Conservation (phyloP, 371 early-diverging fungal species). For the Mucor indicus region DNA sequence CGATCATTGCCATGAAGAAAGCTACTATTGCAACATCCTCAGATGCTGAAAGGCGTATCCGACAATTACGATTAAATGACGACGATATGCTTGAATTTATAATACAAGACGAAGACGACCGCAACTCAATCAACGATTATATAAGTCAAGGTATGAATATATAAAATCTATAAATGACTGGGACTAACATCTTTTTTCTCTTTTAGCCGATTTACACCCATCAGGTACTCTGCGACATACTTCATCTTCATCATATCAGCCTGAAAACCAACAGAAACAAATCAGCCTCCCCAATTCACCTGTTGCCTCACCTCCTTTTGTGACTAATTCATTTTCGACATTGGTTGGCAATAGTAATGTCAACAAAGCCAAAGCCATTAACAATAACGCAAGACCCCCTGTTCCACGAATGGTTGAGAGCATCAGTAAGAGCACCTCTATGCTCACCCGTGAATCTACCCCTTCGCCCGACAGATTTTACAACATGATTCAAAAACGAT, state of each 20-base stretch:
- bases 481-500: slow-evolving; percentile 39
- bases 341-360: not conserved
- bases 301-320: slow-evolving; percentile 13
- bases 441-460: slow-evolving; percentile 21
- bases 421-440: not conserved
- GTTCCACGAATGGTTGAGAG: not conserved
- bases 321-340: not conserved
- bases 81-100: not conserved
- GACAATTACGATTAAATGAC: slow-evolving; percentile 41
- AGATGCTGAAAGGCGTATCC: slow-evolving; percentile 73
- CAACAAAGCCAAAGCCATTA: not conserved
- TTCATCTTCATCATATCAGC: not conserved
- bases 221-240: not conserved
- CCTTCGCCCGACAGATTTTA: slow-evolving; percentile 49
- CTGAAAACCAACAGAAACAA: slow-evolving; percentile 3
- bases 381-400: not conserved
- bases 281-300: slow-evolving; percentile 19
- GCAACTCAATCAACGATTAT: slow-evolving; percentile 34
- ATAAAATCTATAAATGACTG: slow-evolving; percentile 56
- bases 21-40: slow-evolving; percentile 70
- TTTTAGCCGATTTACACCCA: too few relatives aligned
- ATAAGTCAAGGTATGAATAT: slow-evolving; percentile 47
- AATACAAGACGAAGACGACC: slow-evolving; percentile 18
- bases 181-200: too few relatives aligned
- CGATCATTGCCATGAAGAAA: slow-evolving; percentile 74